phyloP scores from a whole-genome alignment of 2,329 filamentous ascomycete genomes.

The Macroventuria anomochaeta region DNA sequence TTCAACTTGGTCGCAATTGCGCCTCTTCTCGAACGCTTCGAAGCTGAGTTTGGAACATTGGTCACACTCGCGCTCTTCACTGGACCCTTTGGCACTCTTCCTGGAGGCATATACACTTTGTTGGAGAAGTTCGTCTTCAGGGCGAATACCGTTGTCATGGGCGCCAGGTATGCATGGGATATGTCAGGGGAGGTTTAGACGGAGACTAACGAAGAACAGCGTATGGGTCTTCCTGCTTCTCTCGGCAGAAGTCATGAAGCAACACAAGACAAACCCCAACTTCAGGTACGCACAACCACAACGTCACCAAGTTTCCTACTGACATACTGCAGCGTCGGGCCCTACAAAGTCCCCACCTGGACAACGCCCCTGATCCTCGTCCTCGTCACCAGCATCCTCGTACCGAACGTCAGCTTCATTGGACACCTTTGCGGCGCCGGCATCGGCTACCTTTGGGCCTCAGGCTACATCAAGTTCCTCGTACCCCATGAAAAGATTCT shows the following conservation, averaged over 20 bases:
- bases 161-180: conserved; percentile 70
- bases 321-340: conserved; percentile 56
- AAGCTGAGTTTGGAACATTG: conserved; percentile 88
- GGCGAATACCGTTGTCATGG: conserved; percentile 76
- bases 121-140: conserved; percentile 76
- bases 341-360: conserved; percentile 86
- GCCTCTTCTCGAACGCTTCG: conserved; percentile 92
- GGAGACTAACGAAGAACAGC: conserved; percentile 55
- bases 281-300: conserved; percentile 59
- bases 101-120: conserved; percentile 79
- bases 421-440: conserved; percentile 85
- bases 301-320: conserved; percentile 44
- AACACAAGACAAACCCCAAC: conserved; percentile 79
- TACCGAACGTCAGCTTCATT: conserved; percentile 82
- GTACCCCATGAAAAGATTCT: conserved; percentile 88
- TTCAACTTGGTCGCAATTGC: conserved; percentile 81
- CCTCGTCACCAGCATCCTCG: conserved; percentile 74
- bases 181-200: rapidly evolving
- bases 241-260: conserved; percentile 83
- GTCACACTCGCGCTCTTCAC: conserved; percentile 87
- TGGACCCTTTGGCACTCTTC: conserved; percentile 71
- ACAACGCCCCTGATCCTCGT: conserved; percentile 81
- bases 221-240: conserved; percentile 93
- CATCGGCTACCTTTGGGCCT: conserved; percentile 85
- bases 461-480: conserved; percentile 88